These are phyloP conservation scores for Aplosporella prunicola DNA, from an alignment of 2,329 filamentous ascomycete species.

Conservation along the genomic window DNA sequence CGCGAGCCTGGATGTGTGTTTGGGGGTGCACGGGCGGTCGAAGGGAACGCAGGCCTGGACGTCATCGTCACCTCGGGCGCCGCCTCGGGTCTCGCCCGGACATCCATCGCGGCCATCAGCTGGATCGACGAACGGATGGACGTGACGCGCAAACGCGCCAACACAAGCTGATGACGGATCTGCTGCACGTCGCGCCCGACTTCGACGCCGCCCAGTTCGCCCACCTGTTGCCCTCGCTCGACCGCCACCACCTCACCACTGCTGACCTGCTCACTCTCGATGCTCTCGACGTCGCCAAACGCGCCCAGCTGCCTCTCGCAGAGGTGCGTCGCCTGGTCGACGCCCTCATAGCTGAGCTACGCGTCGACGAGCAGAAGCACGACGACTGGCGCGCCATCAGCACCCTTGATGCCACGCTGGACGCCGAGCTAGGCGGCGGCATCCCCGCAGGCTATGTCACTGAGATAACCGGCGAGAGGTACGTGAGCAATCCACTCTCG, in stretches of 20 bases:
- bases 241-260: constrained; percentile 66
- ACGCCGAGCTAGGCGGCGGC: constrained; percentile 64
- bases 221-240: constrained; percentile 68
- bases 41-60: no score
- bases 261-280: constrained; percentile 81
- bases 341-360: constrained; percentile 56
- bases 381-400: constrained; percentile 56
- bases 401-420: constrained; percentile 67
- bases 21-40: no score
- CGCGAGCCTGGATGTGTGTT: no score
- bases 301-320: constrained; percentile 69
- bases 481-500: constrained; percentile 12
- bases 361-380: constrained; percentile 21
- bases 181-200: constrained; percentile 69
- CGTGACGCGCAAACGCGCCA: background rate
- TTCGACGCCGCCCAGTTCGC: constrained; percentile 64
- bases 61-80: no score
- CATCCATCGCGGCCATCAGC: no score
- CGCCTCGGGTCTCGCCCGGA: no score
- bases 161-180: constrained; percentile 71
- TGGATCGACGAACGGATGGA: no score
- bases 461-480: constrained; percentile 88
- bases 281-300: constrained; percentile 71
- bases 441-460: constrained; percentile 73
- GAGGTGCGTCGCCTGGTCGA: constrained; percentile 67